A percentile compares a stretch with the other conserved stretches of the same genome.
phyloP scores from a whole-genome alignment of 306 rosid genomes.

The Dryas drummondii region DNA sequence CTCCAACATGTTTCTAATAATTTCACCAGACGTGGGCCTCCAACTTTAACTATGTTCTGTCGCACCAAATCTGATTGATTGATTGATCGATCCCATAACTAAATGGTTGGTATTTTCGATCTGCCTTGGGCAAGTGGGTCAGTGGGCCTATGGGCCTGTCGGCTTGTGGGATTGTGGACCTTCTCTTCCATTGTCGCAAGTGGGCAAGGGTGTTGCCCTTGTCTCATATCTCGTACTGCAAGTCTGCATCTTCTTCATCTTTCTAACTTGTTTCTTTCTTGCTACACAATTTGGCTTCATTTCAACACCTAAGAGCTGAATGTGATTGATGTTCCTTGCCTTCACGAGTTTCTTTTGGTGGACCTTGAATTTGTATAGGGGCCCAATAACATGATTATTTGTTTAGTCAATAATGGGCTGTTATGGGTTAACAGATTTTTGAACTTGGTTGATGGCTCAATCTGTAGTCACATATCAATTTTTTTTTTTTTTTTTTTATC shows the following conservation, averaged over 20 bases:
- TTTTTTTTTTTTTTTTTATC: too few species aligned
- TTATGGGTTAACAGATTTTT: too few species aligned
- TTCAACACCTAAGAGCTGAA: not conserved
- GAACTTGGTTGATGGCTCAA: too few species aligned
- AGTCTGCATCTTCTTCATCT: not conserved
- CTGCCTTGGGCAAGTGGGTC: constrained; percentile 19
- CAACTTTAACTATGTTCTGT: constrained; percentile 31
- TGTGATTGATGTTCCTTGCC: not conserved
- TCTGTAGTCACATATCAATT: too few species aligned
- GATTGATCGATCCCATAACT: constrained; percentile 6
- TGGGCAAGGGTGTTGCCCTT: constrained; percentile 12
- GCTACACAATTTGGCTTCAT: not conserved
- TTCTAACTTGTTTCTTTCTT: not conserved
- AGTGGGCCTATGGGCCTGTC: constrained; percentile 14
- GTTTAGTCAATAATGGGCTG: too few species aligned
- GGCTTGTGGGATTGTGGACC: not conserved
- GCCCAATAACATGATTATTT: too few species aligned
- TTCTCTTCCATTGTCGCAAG: not conserved
- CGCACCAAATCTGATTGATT: constrained; percentile 8
- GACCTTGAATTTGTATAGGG: too few species aligned
- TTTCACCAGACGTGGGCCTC: constrained; percentile 25
- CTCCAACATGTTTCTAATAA: constrained; percentile 26
- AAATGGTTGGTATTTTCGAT: constrained; percentile 14
- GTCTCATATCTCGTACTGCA: not conserved
- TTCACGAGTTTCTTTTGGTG: not conserved